Percentiles rank a stretch among this genome's conserved stretches.
Evolutionary conservation across 2,329 filamentous ascomycete genomes (phyloP).

Genomic region (Fusarium vanettenii): DNA sequence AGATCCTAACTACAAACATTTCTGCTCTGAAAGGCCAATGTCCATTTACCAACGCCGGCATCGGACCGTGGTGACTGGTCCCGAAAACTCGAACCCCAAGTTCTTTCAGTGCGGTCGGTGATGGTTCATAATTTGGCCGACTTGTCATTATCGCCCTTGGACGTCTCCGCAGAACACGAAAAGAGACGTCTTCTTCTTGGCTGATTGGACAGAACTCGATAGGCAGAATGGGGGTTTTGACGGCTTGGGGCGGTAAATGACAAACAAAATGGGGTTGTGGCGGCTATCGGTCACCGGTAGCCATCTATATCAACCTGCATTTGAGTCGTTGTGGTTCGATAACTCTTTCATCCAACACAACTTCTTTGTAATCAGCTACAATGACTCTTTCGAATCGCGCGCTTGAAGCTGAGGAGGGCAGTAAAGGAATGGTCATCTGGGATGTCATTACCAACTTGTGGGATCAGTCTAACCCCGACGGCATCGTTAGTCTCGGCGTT

Average conservation of each 20-base stretch:
- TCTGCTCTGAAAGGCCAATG: background rate
- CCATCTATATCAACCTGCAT: constrained; percentile 2
- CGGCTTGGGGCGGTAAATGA: background rate
- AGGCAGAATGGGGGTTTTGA: background rate
- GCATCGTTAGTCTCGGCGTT: constrained; percentile 62
- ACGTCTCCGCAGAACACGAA: background rate
- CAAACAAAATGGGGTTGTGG: background rate
- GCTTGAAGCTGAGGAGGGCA: constrained; percentile 41
- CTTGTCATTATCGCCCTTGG: background rate
- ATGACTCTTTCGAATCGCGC: constrained; percentile 48
- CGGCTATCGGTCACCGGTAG: constrained; percentile 30
- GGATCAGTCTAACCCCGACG: constrained; percentile 54
- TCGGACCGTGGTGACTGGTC: background rate
- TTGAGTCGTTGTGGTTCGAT: background rate
- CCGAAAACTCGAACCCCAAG: background rate
- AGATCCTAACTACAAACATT: background rate
- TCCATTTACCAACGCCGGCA: background rate
- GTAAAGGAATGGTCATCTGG: constrained; percentile 50
- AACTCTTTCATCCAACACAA: background rate
- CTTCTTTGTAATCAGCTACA: background rate
- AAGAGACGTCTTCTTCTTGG: background rate
- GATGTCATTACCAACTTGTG: constrained; percentile 59
- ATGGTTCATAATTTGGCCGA: background rate
- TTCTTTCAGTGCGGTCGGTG: background rate
- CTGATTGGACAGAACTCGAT: background rate